phyloP scores from a whole-genome alignment of 768 basidiomycete genomes.

The Boletales sp. region DNA sequence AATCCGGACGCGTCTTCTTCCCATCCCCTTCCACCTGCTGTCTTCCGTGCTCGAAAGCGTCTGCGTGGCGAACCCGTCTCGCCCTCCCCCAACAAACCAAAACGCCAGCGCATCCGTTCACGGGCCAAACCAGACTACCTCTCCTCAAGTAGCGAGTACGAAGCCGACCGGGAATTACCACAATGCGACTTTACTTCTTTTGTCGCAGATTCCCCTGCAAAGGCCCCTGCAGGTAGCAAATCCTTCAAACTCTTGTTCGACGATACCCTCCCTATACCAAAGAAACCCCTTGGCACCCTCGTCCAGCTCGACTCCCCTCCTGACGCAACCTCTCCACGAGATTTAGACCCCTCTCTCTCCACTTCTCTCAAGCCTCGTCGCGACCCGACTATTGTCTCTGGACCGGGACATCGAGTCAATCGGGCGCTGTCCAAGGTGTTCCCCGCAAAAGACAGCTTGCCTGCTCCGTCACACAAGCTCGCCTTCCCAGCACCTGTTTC shows the following conservation, averaged over 20 bases:
- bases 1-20: constrained; percentile 16
- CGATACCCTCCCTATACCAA: constrained; percentile 34
- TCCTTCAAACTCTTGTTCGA: constrained; percentile 70
- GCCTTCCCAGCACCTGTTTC: neutral
- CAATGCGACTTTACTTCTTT: constrained; percentile 41
- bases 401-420: neutral
- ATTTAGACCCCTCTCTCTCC: neutral
- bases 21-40: constrained; percentile 34
- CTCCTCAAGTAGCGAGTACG: constrained; percentile 34
- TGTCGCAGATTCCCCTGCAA: constrained; percentile 70
- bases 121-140: constrained; percentile 32
- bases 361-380: neutral
- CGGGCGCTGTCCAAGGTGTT: constrained; percentile 11
- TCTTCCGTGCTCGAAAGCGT: constrained; percentile 73
- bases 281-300: constrained; percentile 6
- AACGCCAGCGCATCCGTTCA: constrained; percentile 55
- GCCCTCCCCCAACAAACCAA: constrained; percentile 76
- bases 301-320: constrained; percentile 2
- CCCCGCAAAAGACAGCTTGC: constrained; percentile 4
- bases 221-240: constrained; percentile 52
- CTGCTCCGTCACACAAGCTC: neutral
- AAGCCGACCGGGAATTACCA: constrained; percentile 31
- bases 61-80: constrained; percentile 81
- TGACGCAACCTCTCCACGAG: neutral
- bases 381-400: neutral